These are phyloP conservation scores for Thielaviopsis euricoi DNA, from an alignment of 2,329 filamentous ascomycete genomes.

Conservation along the genomic window DNA sequence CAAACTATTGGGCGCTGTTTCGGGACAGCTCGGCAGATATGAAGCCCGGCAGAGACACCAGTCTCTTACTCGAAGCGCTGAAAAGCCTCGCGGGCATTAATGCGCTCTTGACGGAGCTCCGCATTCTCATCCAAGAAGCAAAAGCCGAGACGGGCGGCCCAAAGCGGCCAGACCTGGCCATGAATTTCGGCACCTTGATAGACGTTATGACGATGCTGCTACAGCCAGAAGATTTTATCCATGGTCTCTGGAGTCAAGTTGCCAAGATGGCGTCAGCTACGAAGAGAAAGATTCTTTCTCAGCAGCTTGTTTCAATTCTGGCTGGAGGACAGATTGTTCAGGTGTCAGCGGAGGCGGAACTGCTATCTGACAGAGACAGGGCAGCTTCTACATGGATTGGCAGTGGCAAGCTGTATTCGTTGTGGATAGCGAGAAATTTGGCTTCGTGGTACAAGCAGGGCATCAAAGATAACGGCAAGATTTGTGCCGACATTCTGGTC, in stretches of 20 bases:
- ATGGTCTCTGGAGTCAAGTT: conserved; percentile 12
- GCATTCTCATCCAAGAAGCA: conserved; percentile 38
- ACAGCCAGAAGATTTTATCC: neutral
- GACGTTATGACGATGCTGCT: conserved; percentile 23
- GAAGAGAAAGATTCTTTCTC: conserved; percentile 21
- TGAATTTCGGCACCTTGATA: conserved; percentile 28
- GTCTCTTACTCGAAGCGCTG: conserved; percentile 46
- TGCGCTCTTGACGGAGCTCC: conserved; percentile 55
- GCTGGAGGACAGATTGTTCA: conserved; percentile 34
- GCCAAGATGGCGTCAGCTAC: conserved; percentile 10
- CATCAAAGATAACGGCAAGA: conserved; percentile 21
- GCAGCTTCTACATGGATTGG: conserved; percentile 37
- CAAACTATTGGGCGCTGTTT: conserved; percentile 65
- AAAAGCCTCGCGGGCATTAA: conserved; percentile 63
- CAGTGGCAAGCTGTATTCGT: conserved; percentile 45
- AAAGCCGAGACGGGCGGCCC: conserved; percentile 22
- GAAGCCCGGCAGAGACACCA: conserved; percentile 20
- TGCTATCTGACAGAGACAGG: neutral
- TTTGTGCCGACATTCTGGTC: conserved; percentile 32
- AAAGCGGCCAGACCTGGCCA: conserved; percentile 24
- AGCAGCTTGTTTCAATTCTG: conserved; percentile 30
- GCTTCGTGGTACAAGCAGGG: conserved; percentile 24
- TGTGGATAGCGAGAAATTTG: conserved; percentile 57
- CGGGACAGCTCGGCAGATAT: conserved; percentile 24
- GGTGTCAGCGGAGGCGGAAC: conserved; percentile 34